Percentiles rank a stretch among this genome's conserved stretches.
Evolutionary conservation across 805 yeast genomes (phyloP).

Genomic region (Zygoascus biomembranicola): DNA sequence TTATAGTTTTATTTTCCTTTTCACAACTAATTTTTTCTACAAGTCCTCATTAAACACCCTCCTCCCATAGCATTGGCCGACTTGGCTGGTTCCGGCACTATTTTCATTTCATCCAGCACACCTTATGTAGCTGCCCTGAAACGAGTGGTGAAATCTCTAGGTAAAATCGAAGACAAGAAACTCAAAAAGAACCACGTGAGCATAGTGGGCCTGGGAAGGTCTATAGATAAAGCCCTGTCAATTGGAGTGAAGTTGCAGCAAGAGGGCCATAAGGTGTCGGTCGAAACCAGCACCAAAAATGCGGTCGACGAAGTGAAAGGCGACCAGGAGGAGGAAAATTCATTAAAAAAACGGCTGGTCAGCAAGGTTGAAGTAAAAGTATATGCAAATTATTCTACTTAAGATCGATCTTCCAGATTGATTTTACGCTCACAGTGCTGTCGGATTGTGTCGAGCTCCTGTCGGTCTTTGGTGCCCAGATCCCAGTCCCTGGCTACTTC

Average conservation of each 20-base stretch:
- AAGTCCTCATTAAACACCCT: constrained; percentile 43
- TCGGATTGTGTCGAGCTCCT: constrained; percentile 33
- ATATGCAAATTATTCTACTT: constrained; percentile 11
- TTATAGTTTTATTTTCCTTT: no score
- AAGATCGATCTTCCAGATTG: not conserved
- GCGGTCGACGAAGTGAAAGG: constrained; percentile 61
- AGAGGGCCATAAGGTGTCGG: constrained; percentile 44
- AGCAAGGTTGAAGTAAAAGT: constrained; percentile 39
- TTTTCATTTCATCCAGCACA: constrained; percentile 54
- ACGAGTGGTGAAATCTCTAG: constrained; percentile 46
- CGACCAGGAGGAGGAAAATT: constrained; percentile 15
- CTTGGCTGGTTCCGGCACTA: constrained; percentile 37
- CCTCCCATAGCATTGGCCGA: constrained; percentile 39
- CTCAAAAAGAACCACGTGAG: constrained; percentile 39
- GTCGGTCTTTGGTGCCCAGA: constrained; percentile 41
- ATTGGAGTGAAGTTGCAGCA: constrained; percentile 55
- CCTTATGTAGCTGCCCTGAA: constrained; percentile 71
- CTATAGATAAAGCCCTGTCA: constrained; percentile 55
- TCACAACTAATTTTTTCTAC: not conserved
- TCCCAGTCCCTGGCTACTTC: constrained; percentile 28
- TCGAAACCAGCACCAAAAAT: constrained; percentile 54
- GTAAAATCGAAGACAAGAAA: constrained; percentile 36
- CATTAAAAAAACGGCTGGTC: constrained; percentile 30
- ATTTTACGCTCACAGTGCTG: not conserved
- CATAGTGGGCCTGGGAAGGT: constrained; percentile 69